A percentile compares a stretch with the other conserved stretches of the same genome.
Evolutionary conservation across 306 rosid genomes (phyloP).

Genomic region (Mimosa pudica): DNA sequence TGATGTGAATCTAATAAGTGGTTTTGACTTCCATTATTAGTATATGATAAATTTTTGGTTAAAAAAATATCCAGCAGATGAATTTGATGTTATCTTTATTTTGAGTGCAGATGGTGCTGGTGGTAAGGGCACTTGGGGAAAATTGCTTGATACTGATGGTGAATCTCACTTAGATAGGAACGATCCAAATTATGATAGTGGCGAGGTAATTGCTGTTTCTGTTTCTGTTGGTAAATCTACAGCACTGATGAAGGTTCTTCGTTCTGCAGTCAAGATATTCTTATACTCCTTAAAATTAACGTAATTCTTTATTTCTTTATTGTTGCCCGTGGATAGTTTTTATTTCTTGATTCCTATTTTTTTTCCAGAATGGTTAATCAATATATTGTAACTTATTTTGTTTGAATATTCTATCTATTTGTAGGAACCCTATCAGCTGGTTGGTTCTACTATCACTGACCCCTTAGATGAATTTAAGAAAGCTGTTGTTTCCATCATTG

Average conservation of each 20-base stretch:
- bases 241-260: not conserved
- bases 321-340: not conserved
- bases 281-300: not conserved
- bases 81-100: not conserved
- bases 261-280: not conserved
- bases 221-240: conserved; percentile 10
- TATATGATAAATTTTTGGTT: conserved; percentile 1
- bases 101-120: conserved; percentile 50
- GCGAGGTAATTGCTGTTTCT: conserved; percentile 38
- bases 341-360: not conserved
- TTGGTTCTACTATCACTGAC: conserved; percentile 74
- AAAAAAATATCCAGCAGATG: conserved; percentile 3
- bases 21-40: not conserved
- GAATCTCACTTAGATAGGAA: conserved; percentile 42
- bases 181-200: conserved; percentile 54
- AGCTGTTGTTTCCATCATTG: conserved; percentile 76
- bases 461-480: conserved; percentile 95
- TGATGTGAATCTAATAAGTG: not conserved
- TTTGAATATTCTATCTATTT: conserved; percentile 31
- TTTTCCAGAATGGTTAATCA: conserved; percentile 17
- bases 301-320: not conserved
- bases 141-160: conserved; percentile 46
- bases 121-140: conserved; percentile 57
- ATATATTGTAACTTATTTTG: conserved; percentile 17
- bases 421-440: conserved; percentile 96